Evolutionary conservation across 2,329 filamentous ascomycete genomes (phyloP), one percentile per base, ranked within the genome.

Genomic region (Ophiobolus disseminans): DNA sequence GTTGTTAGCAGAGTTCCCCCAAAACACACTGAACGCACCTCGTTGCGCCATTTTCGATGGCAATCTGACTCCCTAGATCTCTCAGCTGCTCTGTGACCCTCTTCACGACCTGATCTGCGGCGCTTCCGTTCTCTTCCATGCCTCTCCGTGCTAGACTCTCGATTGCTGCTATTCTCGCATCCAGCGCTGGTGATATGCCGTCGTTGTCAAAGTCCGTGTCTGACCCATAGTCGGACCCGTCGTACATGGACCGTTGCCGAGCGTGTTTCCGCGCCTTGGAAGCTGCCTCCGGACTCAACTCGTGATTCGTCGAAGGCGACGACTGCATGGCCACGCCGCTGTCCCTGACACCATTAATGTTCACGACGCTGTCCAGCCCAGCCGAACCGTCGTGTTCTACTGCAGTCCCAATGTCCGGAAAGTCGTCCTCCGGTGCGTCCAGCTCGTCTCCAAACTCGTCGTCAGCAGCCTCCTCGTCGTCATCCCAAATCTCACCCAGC

Each of bases 191-290:
- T 6, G 86, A 83, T 66, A 91, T 86, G 16, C 85, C 86, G n/a
- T 85, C 78, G 9, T 82, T 72, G 25, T 90, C 87, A 14, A 90
- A 75, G 64, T 90, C 87, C 3, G 85, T 86, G 57, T 89, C 86
- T 1, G 84, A 88, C 5, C 87, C 87, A 66, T 89, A 90, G 66
- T 90, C 86, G 58, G 86, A 89, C 6, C 87, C 87, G 63, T 90
- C 87, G 64, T 90, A 90, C 31, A 83, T 69, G 78, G 72, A 78
- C 20, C 69, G 76, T 51, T 73, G 67, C 41, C 75, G 66, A 37
- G 64, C 65, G 81, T 78, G 75, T 52, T 65, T 61, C 38, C 57
- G 56, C 21, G 48, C 43, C 45, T 59, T 62, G 39, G 55, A 41
- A 17, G 64, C 70, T 22, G 74, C 74, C 23, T 69, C 58, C 34